Evolutionary conservation across 139 green algal genomes (phyloP).

Genomic region (Chara braunii): DNA sequence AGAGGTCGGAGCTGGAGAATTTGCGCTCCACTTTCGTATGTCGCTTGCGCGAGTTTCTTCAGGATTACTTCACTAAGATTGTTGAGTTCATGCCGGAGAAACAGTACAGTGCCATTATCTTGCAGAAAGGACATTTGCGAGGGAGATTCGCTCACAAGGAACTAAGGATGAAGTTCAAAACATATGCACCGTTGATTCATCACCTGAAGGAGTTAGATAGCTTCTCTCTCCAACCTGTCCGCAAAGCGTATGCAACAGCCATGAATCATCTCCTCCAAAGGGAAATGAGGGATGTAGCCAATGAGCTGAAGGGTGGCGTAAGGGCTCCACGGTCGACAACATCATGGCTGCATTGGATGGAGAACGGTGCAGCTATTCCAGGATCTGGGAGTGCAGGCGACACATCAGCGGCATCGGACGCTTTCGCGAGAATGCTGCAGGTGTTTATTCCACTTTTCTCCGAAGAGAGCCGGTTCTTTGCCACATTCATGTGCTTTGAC

Average conservation of each 20-base stretch:
- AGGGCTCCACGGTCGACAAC: too few species aligned
- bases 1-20: constrained; percentile 18
- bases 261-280: too few species aligned
- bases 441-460: constrained; percentile 15
- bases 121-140: too few species aligned
- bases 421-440: constrained; percentile 10
- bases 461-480: constrained; percentile 10
- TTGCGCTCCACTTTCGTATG: constrained; percentile 8
- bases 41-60: constrained; percentile 19
- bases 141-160: constrained; percentile 27
- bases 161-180: background rate
- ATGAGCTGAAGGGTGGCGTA: too few species aligned
- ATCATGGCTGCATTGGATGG: too few species aligned
- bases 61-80: background rate
- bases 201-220: constrained; percentile 36
- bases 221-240: too few species aligned
- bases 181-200: constrained; percentile 18
- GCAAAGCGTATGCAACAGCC: too few species aligned
- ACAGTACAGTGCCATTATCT: too few species aligned
- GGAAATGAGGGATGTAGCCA: too few species aligned
- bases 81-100: too few species aligned
- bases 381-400: background rate
- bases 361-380: too few species aligned
- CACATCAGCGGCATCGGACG: constrained; percentile 3
- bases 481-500: constrained; percentile 5